phyloP scores from a whole-genome alignment of 495 filamentous ascomycete species.

The Podospora pseudocomata region DNA sequence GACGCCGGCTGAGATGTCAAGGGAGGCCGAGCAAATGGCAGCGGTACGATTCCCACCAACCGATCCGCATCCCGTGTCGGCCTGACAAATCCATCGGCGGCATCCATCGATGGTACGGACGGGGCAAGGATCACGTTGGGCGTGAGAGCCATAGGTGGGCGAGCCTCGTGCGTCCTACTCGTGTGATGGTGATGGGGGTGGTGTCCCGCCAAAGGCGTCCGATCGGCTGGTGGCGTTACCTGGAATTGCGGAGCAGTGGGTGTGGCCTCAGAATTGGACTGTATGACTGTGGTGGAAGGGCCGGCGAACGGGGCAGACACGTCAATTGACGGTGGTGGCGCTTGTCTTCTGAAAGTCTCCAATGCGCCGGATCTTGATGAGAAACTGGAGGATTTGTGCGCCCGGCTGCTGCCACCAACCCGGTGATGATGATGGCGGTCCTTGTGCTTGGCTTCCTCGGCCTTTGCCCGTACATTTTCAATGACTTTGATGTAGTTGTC shows the following conservation, averaged over 20 bases:
- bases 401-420: constrained; percentile 38
- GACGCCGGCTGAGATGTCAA: constrained; percentile 87
- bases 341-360: constrained; percentile 45
- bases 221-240: constrained; percentile 70
- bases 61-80: constrained; percentile 84
- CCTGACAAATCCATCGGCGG: constrained; percentile 68
- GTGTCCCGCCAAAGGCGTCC: constrained; percentile 57
- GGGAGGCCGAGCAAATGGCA: constrained; percentile 65
- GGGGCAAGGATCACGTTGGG: constrained; percentile 54
- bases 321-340: constrained; percentile 45
- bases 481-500: constrained; percentile 97
- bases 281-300: constrained; percentile 40
- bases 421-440: constrained; percentile 42
- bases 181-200: constrained; percentile 59
- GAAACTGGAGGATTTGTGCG: constrained; percentile 46
- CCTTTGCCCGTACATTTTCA: constrained; percentile 82
- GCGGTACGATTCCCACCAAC: constrained; percentile 66
- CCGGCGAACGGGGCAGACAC: constrained; percentile 45
- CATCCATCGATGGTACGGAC: constrained; percentile 69
- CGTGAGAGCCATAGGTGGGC: constrained; percentile 55
- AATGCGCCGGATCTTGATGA: constrained; percentile 47
- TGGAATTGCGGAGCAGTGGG: constrained; percentile 62
- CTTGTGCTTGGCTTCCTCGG: constrained; percentile 61
- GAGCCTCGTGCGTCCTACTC: constrained; percentile 42
- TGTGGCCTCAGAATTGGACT: constrained; percentile 50